Percentiles rank a stretch among this genome's conserved stretches.
phyloP scores from a whole-genome alignment of 1,284 basidiomycete species.

The Trametes sp. region DNA sequence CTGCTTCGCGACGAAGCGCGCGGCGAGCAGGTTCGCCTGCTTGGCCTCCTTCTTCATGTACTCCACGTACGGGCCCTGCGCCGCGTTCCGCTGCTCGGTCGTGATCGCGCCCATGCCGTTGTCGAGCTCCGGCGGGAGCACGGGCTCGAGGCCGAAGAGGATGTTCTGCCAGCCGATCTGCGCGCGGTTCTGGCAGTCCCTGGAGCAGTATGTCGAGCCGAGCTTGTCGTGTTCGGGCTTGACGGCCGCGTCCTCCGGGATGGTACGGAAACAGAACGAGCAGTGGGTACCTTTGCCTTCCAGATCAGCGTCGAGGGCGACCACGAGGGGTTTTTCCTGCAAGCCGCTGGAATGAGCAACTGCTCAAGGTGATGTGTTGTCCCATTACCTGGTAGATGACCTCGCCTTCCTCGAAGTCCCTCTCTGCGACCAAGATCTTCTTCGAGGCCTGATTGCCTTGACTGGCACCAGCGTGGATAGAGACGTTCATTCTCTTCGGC shows the following conservation, averaged over 20 bases:
- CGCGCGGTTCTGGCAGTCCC: slow-evolving; percentile 63
- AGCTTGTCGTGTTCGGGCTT: slow-evolving; percentile 59
- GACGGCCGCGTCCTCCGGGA: slow-evolving; percentile 55
- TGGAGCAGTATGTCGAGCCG: slow-evolving; percentile 73
- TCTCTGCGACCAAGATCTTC: slow-evolving; percentile 69
- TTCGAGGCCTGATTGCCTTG: slow-evolving; percentile 47
- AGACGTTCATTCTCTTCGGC: slow-evolving; percentile 71
- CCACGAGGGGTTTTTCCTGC: slow-evolving; percentile 76
- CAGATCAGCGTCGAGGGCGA: slow-evolving; percentile 73
- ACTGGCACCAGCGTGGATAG: slow-evolving; percentile 51
- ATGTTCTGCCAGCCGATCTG: slow-evolving; percentile 69
- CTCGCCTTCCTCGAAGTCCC: slow-evolving; percentile 74
- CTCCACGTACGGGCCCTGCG: slow-evolving; percentile 64
- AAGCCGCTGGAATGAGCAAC: slow-evolving; percentile 1
- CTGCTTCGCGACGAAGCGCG: slow-evolving; percentile 75
- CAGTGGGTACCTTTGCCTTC: slow-evolving; percentile 72
- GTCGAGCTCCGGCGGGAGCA: slow-evolving; percentile 62
- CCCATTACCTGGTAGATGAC: slow-evolving; percentile 72
- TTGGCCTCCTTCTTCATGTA: slow-evolving; percentile 58
- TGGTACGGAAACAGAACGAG: slow-evolving; percentile 69
- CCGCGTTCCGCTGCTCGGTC: slow-evolving; percentile 56
- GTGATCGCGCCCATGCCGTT: slow-evolving; percentile 42
- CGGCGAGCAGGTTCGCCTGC: slow-evolving; percentile 63
- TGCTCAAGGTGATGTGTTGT: neutral
- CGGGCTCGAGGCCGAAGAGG: slow-evolving; percentile 71